Conservation (phyloP, 345 rosid species). For the Leavenworthia alabamica region DNA sequence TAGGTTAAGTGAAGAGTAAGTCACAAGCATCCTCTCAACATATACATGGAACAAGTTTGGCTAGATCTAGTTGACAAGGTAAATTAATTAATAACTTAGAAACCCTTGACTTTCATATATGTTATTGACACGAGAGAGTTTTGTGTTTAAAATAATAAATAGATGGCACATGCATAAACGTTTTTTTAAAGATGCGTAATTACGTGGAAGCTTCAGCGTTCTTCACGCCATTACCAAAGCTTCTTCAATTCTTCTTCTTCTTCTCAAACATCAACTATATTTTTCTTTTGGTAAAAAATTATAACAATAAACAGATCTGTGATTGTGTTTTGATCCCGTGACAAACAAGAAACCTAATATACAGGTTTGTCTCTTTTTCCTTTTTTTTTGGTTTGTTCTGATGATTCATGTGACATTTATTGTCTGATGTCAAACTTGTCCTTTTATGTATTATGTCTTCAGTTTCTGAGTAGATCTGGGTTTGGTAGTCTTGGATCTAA, state of each 20-base stretch:
- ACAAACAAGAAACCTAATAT: conserved; percentile 13
- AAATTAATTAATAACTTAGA: too few species aligned
- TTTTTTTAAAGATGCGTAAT: neutral
- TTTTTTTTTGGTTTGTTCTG: too few species aligned
- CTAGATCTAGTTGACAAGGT: too few species aligned
- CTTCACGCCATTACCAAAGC: conserved; percentile 24
- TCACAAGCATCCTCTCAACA: too few species aligned
- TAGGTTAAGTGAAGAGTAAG: conserved; percentile 21
- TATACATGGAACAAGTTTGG: too few species aligned
- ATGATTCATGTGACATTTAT: conserved; percentile 25
- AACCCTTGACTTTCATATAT: too few species aligned
- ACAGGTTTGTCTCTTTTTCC: conserved; percentile 19
- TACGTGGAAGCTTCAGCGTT: conserved; percentile 26
- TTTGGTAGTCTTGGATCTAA: too few species aligned
- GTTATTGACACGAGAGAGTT: too few species aligned
- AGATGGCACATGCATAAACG: conserved; percentile 10
- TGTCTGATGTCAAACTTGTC: conserved; percentile 17
- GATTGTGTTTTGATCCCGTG: too few species aligned
- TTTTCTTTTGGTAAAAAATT: neutral
- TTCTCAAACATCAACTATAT: conserved; percentile 1
- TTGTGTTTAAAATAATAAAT: conserved; percentile 3
- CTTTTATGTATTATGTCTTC: neutral
- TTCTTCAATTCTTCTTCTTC: conserved; percentile 6
- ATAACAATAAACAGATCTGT: conserved; percentile 10
- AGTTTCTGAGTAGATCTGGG: conserved; percentile 10